Evolutionary conservation across 2,329 filamentous ascomycete genomes (phyloP).

Genomic region (Diplodia sapinea): DNA sequence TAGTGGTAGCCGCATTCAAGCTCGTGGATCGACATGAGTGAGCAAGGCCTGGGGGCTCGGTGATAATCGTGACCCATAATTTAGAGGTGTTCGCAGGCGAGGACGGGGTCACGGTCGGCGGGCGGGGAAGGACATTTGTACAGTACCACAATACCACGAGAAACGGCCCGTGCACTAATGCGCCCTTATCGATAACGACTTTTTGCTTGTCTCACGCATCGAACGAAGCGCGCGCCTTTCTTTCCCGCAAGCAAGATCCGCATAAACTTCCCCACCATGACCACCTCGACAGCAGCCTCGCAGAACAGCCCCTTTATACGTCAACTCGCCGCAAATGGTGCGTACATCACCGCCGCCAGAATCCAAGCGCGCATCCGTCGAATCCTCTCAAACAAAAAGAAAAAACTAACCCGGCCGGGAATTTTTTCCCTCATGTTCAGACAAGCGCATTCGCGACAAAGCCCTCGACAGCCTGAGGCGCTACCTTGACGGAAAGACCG

Average conservation of each 20-base stretch:
- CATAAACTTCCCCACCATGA: slow-evolving; percentile 10
- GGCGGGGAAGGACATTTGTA: background rate
- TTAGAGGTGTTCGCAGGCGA: background rate
- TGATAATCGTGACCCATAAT: background rate
- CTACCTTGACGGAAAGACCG: slow-evolving; percentile 70
- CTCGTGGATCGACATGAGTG: background rate
- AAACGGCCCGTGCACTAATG: background rate
- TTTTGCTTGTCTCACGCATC: background rate
- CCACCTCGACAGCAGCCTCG: slow-evolving; percentile 9
- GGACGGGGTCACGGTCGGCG: background rate
- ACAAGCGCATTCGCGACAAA: slow-evolving; percentile 32
- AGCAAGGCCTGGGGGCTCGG: background rate
- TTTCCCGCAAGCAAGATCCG: slow-evolving; percentile 9
- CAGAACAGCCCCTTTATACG: slow-evolving; percentile 29
- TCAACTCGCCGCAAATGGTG: slow-evolving; percentile 31
- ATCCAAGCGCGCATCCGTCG: too few species aligned
- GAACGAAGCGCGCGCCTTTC: background rate
- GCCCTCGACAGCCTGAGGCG: slow-evolving; percentile 77
- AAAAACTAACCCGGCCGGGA: background rate
- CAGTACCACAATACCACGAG: too few species aligned
- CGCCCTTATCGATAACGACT: slow-evolving; percentile 14
- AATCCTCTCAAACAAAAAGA: background rate
- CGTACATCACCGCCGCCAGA: background rate
- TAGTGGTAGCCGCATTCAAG: background rate
- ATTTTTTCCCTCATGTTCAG: background rate